Conservation (phyloP, 2,329 filamentous ascomycete species). For the Coniochaeta hoffmannii region DNA sequence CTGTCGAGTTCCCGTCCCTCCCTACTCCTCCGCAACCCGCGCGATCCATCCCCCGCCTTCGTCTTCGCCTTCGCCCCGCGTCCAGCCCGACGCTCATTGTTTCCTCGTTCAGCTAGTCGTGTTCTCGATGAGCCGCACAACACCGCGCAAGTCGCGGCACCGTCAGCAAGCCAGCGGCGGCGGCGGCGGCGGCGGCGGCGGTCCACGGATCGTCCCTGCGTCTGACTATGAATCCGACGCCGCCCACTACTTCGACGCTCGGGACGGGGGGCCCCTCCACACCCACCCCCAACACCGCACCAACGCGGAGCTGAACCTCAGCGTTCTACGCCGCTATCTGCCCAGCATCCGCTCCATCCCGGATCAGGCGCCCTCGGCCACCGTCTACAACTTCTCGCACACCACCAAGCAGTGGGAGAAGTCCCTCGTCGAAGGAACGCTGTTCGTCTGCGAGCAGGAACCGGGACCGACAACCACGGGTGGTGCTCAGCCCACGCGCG, state of each 20-base stretch:
- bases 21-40: no score
- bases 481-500: slow-evolving; percentile 30
- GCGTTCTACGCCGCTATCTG: slow-evolving; percentile 74
- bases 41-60: not conserved
- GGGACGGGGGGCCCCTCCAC: slow-evolving; percentile 32
- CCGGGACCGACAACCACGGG: slow-evolving; percentile 29
- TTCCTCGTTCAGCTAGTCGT: not conserved
- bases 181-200: no score
- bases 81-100: not conserved
- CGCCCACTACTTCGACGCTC: slow-evolving; percentile 36
- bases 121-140: slow-evolving; percentile 33
- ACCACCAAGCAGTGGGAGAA: slow-evolving; percentile 71
- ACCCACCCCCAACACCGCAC: slow-evolving; percentile 55
- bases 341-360: slow-evolving; percentile 65
- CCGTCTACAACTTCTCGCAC: slow-evolving; percentile 73
- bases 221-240: slow-evolving; percentile 64
- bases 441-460: slow-evolving; percentile 73
- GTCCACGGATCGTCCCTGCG: slow-evolving; percentile 25
- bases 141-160: slow-evolving; percentile 26
- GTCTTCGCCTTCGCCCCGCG: not conserved
- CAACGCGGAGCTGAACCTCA: slow-evolving; percentile 81
- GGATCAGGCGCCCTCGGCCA: slow-evolving; percentile 75
- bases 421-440: slow-evolving; percentile 72
- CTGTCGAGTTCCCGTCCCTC: no score
- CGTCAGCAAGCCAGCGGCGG: slow-evolving; percentile 16